phyloP scores from a whole-genome alignment of 2,329 filamentous ascomycete genomes.

The Mariannaea elegans region DNA sequence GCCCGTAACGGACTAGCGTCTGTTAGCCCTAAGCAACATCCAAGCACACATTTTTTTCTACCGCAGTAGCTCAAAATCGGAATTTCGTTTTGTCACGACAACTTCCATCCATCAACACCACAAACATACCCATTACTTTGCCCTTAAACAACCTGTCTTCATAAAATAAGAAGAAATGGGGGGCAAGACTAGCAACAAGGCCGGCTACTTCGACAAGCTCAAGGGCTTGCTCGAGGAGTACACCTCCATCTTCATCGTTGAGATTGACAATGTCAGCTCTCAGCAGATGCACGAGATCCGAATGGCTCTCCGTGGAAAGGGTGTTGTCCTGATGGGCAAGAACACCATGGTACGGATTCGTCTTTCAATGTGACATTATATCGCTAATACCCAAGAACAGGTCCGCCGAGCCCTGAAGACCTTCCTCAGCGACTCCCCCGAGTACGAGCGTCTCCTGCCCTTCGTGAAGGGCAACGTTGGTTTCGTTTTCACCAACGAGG shows the following conservation, averaged over 20 bases:
- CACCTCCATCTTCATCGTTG: slow-evolving; percentile 96
- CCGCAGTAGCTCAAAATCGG: slow-evolving; percentile 30
- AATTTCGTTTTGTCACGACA: slow-evolving; percentile 34
- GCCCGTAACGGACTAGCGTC: slow-evolving; percentile 39
- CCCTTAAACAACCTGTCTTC: slow-evolving; percentile 99
- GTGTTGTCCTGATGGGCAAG: slow-evolving; percentile 99
- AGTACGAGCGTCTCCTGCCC: slow-evolving; percentile 98
- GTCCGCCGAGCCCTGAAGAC: slow-evolving; percentile 97
- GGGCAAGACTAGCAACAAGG: slow-evolving; percentile 95
- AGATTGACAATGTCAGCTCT: slow-evolving; percentile 99
- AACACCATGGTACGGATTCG: slow-evolving; percentile 91
- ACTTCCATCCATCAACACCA: slow-evolving; percentile 38
- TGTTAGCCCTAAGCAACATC: slow-evolving; percentile 49
- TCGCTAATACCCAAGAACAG: slow-evolving; percentile 52
- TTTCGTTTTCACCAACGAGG: slow-evolving; percentile 99
- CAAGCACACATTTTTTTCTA: slow-evolving; percentile 45
- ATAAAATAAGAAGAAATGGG: slow-evolving; percentile 94
- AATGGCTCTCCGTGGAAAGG: slow-evolving; percentile 86
- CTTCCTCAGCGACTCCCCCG: slow-evolving; percentile 88
- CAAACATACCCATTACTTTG: slow-evolving; percentile 52
- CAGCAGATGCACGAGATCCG: slow-evolving; percentile 99
- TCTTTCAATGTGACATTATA: not conserved
- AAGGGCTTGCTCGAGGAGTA: slow-evolving; percentile 96
- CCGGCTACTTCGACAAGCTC: slow-evolving; percentile 99
- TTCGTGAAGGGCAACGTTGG: slow-evolving; percentile 97